Percentiles rank a stretch among this genome's conserved stretches.
These are phyloP conservation scores for Gastrodia elata DNA, from an alignment of 106 monocot species.

Conservation along the genomic window DNA sequence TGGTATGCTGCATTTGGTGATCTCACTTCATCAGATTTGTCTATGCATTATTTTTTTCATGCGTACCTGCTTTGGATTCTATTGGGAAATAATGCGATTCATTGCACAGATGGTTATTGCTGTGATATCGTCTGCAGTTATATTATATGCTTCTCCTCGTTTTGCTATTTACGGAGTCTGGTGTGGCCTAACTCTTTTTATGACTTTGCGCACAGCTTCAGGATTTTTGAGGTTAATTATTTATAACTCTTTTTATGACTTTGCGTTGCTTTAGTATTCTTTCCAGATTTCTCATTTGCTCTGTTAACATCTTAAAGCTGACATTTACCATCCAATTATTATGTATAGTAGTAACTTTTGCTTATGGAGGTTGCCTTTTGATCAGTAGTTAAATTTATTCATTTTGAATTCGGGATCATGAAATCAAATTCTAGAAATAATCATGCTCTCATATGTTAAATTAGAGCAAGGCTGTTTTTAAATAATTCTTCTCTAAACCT, in stretches of 20 bases:
- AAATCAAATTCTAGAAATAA: too few species aligned
- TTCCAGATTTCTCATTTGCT: neutral
- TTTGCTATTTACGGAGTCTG: conserved; percentile 92
- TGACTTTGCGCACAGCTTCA: conserved; percentile 65
- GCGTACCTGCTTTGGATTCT: neutral
- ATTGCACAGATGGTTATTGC: conserved; percentile 58
- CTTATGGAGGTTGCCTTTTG: neutral
- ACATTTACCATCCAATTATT: neutral
- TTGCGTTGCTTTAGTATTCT: neutral
- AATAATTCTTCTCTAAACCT: too few species aligned
- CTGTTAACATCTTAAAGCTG: neutral
- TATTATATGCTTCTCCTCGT: conserved; percentile 60
- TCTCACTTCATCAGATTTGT: conserved; percentile 3
- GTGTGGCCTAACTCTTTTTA: conserved; percentile 87
- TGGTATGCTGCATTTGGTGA: conserved; percentile 36
- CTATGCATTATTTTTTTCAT: neutral
- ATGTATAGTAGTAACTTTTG: neutral
- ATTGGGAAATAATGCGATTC: neutral
- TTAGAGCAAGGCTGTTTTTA: too few species aligned
- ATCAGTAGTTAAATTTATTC: neutral
- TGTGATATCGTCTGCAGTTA: conserved; percentile 54
- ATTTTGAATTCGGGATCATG: too few species aligned
- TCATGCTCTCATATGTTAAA: too few species aligned
- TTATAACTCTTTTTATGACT: neutral
- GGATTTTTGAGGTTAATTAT: conserved; percentile 58